Base-by-base conservation (phyloP, 2,329 filamentous ascomycete species). In the Ploettnerulaceae sp. region DNA sequence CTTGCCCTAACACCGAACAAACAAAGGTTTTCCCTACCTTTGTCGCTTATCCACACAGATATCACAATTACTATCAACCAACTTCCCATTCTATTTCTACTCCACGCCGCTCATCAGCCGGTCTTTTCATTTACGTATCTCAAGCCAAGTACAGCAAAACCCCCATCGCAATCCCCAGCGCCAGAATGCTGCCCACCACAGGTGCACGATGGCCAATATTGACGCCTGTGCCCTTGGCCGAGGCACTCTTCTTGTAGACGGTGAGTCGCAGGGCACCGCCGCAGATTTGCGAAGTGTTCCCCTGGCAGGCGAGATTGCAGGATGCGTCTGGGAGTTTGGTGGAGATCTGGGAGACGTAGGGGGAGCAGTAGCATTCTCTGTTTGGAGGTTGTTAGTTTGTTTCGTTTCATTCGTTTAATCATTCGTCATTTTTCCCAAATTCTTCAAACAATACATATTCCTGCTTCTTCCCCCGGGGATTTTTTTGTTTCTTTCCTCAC, bases 351-450 rank as follows among this genome's bases (percentile, higher is more conserved):
- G 70, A 70, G n/a, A 82, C 57, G 36, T 66, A 65, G 14, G 71
- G 66, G 17, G 73, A 69, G 61, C 79, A 82, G 71, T 76, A 82
- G 69, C 78, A 82, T 65, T 81, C 77, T 45, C 75, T 76, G 25
- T 14, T 33, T n/a, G 12, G 14, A 7, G 24, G 18, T n/a, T n/a
- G 17, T 8, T 20, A n/a, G 5, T n/a, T 9, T 12, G 15, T 17
- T 31, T n/a, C n/a, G n/a, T n/a, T n/a, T n/a, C n/a, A n/a, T n/a
- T n/a, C n/a, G n/a, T n/a, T n/a, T n/a, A n/a, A n/a, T n/a, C n/a
- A n/a, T n/a, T n/a, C n/a, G n/a, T n/a, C n/a, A n/a, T n/a, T n/a
- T n/a, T n/a, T n/a, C n/a, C n/a, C n/a, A n/a, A n/a, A n/a, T n/a
- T n/a, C n/a, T n/a, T n/a, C n/a, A n/a, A n/a, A 25, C 18, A 22